Evolutionary conservation across 768 basidiomycete genomes (phyloP).

Genomic region (Tephrocybe sp.): DNA sequence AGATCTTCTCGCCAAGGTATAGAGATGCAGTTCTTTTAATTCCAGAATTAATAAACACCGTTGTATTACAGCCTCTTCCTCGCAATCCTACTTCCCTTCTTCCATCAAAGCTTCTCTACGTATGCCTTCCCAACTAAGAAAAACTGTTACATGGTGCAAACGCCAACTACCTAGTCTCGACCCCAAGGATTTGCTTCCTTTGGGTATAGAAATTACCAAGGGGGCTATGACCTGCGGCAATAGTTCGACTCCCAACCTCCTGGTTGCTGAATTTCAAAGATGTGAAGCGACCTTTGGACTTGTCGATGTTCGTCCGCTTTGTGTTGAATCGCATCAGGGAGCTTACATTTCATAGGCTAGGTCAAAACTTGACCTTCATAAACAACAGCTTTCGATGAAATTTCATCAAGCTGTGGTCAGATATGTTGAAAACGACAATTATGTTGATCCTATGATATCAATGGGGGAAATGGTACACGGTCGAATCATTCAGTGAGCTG

Average conservation of each 20-base stretch:
- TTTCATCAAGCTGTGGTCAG: slow-evolving; percentile 65
- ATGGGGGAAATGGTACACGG: slow-evolving; percentile 64
- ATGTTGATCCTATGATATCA: slow-evolving; percentile 60
- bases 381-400: slow-evolving; percentile 69
- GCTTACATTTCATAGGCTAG: slow-evolving; percentile 62
- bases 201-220: slow-evolving; percentile 75
- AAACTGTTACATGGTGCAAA: slow-evolving; percentile 48
- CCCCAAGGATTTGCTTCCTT: slow-evolving; percentile 80
- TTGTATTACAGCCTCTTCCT: slow-evolving; percentile 21
- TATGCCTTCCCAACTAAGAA: slow-evolving; percentile 37
- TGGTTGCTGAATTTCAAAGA: slow-evolving; percentile 79
- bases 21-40: not conserved
- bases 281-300: slow-evolving; percentile 80
- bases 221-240: slow-evolving; percentile 87
- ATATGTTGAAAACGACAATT: slow-evolving; percentile 74
- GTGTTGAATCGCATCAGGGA: no score
- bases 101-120: slow-evolving; percentile 24
- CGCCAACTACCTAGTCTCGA: slow-evolving; percentile 69
- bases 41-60: not conserved
- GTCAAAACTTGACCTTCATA: slow-evolving; percentile 81
- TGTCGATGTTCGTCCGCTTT: slow-evolving; percentile 67
- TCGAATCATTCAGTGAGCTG: slow-evolving; percentile 46
- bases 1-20: slow-evolving; percentile 41
- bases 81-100: slow-evolving; percentile 31
- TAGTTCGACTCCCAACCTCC: slow-evolving; percentile 74